A percentile compares a stretch with the other conserved stretches of the same genome.
These are phyloP conservation scores for Trichoderma breve DNA, from an alignment of 2,329 filamentous ascomycete species.

Conservation along the genomic window DNA sequence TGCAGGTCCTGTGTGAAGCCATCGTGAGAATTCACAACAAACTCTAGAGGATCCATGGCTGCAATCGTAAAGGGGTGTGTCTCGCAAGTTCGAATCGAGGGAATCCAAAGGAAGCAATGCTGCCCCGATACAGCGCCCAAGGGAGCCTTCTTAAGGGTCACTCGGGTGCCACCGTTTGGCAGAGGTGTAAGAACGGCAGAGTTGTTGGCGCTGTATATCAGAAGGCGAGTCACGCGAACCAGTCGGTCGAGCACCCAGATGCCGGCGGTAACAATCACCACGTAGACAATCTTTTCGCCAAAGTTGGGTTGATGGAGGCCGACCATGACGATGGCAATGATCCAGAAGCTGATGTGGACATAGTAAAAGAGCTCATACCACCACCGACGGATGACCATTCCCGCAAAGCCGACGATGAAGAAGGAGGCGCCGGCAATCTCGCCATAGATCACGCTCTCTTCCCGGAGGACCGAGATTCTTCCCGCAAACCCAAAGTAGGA, in stretches of 20 bases:
- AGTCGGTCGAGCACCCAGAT: conserved; percentile 54
- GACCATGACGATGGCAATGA: conserved; percentile 47
- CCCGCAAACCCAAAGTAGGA: conserved; percentile 38
- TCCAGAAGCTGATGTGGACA: conserved; percentile 49
- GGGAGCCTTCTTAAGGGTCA: conserved; percentile 52
- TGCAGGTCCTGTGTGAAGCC: conserved; percentile 59
- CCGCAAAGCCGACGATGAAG: conserved; percentile 43
- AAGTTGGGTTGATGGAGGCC: conserved; percentile 53
- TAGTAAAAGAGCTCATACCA: conserved; percentile 58
- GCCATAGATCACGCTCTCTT: conserved; percentile 44
- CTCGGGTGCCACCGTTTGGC: conserved; percentile 52
- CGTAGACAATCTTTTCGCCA: conserved; percentile 40
- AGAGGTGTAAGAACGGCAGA: conserved; percentile 53
- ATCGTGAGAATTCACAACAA: conserved; percentile 56
- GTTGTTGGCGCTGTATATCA: conserved; percentile 49
- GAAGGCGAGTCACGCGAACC: conserved; percentile 45
- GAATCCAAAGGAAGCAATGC: conserved; percentile 65
- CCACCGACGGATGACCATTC: conserved; percentile 43
- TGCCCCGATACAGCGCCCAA: conserved; percentile 50
- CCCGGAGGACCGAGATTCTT: conserved; percentile 34
- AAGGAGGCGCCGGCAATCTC: conserved; percentile 49
- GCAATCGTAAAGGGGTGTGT: conserved; percentile 65
- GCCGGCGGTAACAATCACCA: conserved; percentile 42
- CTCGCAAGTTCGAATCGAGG: conserved; percentile 53
- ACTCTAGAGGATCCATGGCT: conserved; percentile 51